Evolutionary conservation across 1,139 yeast genomes (phyloP).

Genomic region (Yamadazyma spencermartinsiae): DNA sequence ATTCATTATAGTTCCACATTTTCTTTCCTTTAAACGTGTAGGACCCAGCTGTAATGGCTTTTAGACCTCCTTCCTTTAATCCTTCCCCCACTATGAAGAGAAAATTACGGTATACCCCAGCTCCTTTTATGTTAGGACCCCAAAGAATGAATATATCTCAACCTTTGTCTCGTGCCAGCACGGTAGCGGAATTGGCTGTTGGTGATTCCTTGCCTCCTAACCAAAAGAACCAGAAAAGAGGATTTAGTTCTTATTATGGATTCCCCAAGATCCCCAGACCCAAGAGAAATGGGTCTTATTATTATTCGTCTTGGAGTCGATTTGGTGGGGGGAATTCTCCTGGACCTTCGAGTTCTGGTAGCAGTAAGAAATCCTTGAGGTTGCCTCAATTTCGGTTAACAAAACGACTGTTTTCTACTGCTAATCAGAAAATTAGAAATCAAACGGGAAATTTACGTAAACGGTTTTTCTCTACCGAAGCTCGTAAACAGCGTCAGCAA

Average conservation of each 20-base stretch:
- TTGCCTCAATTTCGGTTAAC: slow-evolving; percentile 30
- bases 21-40: background rate
- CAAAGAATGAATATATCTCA: slow-evolving; percentile 40
- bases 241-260: slow-evolving; percentile 30
- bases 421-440: slow-evolving; percentile 36
- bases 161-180: slow-evolving; percentile 45
- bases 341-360: slow-evolving; percentile 6
- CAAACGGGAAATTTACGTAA: slow-evolving; percentile 40
- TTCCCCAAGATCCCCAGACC: slow-evolving; percentile 69
- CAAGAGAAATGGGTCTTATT: slow-evolving; percentile 56
- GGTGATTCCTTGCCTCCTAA: slow-evolving; percentile 16
- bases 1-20: background rate
- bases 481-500: slow-evolving; percentile 44
- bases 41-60: slow-evolving; percentile 19
- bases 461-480: slow-evolving; percentile 47
- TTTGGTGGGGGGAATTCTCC: slow-evolving; percentile 9
- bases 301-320: slow-evolving; percentile 50
- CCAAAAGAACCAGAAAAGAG: slow-evolving; percentile 21
- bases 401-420: slow-evolving; percentile 38
- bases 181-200: slow-evolving; percentile 33
- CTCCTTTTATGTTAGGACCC: slow-evolving; percentile 23
- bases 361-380: slow-evolving; percentile 20
- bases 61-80: slow-evolving; percentile 24
- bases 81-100: slow-evolving; percentile 15
- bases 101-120: slow-evolving; percentile 18